A percentile compares a stretch with the other conserved stretches of the same genome.
Evolutionary conservation across 2,329 filamentous ascomycete genomes (phyloP).

Genomic region (Aureobasidium sp.): DNA sequence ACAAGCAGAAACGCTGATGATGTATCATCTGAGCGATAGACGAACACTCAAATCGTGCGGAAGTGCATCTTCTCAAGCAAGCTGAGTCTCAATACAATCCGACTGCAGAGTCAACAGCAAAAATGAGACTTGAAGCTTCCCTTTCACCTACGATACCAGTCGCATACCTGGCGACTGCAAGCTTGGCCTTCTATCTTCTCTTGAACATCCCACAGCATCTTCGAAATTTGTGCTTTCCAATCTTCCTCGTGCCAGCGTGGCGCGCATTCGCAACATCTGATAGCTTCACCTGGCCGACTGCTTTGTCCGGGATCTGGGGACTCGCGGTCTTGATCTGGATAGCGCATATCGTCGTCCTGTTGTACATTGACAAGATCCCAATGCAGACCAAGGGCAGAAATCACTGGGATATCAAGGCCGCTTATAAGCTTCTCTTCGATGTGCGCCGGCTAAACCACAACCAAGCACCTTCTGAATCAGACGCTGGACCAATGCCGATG

Average conservation of each 20-base stretch:
- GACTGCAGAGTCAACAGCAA: background rate
- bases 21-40: background rate
- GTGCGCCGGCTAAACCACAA: background rate
- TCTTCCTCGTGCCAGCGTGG: background rate
- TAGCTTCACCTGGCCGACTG: background rate
- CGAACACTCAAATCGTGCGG: background rate
- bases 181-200: background rate
- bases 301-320: background rate
- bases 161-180: background rate
- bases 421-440: constrained; percentile 1
- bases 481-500: too few species aligned
- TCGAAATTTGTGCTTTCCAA: background rate
- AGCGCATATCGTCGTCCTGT: background rate
- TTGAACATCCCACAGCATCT: background rate
- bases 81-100: background rate
- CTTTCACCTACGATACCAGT: background rate
- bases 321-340: background rate
- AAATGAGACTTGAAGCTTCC: background rate
- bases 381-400: background rate
- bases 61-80: background rate
- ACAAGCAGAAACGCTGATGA: background rate
- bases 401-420: background rate
- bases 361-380: constrained; percentile 1
- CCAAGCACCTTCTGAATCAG: background rate
- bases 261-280: background rate